Evolutionary conservation across 148 eudicot genomes (phyloP), one percentile per base, ranked within the genome.

Genomic region (Drosera capensis): DNA sequence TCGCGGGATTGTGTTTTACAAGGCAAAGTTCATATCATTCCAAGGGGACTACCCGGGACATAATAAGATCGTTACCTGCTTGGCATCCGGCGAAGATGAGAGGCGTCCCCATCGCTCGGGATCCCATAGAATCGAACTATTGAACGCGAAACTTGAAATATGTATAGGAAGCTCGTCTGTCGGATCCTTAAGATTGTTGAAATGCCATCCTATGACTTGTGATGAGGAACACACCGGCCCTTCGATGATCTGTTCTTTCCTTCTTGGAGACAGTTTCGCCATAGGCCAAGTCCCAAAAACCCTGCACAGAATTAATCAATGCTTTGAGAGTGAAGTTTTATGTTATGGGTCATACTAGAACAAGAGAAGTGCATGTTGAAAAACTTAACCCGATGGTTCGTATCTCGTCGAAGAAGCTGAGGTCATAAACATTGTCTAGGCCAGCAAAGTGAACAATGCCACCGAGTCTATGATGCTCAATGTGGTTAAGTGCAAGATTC

Each of bases 91-190:
- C 25, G 68, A 61, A 14, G 84, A 71, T 16, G 97, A 68, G 5
- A 68, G 65, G 36, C 95, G 77, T 2, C 97, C 97, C 97, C 97
- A 90, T 36, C 97, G 65, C 50, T 84, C 97, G 2, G 97, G 97
- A 60, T 90, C 97, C 97, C 97, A 90, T 0, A 90, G 85, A 49
- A 90, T 76, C 2, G 97, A 90, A 57, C 95, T 90, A 40, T 84
- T 90, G 68, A 90, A 90, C 14, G 81, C 95, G 45, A 84, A 78
- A 49, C 84, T 62, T 7, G 97, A 90, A 46, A 84, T 76, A 24
- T 75, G 92, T 54, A 84, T 62, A 1, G 65, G 69, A 3, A 69
- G 51, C 23, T 58, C 66, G 8, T 55, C 59, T 3, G 72, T 68
- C 26, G 39, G 23, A 35, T 80, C 66, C 37, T 46, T 72, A 52